Evolutionary conservation across 1,284 basidiomycete genomes (phyloP), one percentile per base, ranked within the genome.

Genomic region (Somion occarium): DNA sequence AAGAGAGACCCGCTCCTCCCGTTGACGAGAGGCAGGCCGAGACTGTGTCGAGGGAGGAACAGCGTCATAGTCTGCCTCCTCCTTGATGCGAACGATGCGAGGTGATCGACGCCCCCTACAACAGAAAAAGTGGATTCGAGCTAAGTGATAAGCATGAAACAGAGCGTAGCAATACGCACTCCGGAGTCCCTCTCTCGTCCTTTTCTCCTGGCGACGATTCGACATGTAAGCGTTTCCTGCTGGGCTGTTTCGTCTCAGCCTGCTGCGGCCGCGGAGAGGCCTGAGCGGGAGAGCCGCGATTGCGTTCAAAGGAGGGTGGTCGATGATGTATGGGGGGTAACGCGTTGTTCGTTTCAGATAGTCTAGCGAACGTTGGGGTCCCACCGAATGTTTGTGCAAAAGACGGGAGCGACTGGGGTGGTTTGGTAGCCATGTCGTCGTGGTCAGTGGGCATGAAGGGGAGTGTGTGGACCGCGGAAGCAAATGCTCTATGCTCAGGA

Each of bases 361-460:
- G 73, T 51, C 67, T 73, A 66, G 64, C 69, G 49, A 85, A 67
- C 11, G 79, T 79, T 50, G 60, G 69, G 65, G 74, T 78, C 67
- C 25, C 13, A 38, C 49, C 49, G 26, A 88, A 88, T 0, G 86
- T 79, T 66, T 85, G 82, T 2, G 83, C 81, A 64, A 88, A 88
- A 42, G 86, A 84, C 30, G 85, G 85, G 42, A 88, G 78, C n/a
- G 83, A 82, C 64, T 82, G 82, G 49, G 76, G 56, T 26, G 62
- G 57, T 54, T 66, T 62, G 5, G 64, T 61, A 11, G 64, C 57
- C 64, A 68, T 65, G 39, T 56, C 58, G 47, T 25, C 50, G 50
- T 20, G 38, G 30, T 25, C 50, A 38, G 49, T 30, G 53, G 45
- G 44, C 49, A 42, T 45, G 49, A 27, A 41, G 44, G 42, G 37